phyloP scores from a whole-genome alignment of 805 yeast species.

The Suhomyces sp. region DNA sequence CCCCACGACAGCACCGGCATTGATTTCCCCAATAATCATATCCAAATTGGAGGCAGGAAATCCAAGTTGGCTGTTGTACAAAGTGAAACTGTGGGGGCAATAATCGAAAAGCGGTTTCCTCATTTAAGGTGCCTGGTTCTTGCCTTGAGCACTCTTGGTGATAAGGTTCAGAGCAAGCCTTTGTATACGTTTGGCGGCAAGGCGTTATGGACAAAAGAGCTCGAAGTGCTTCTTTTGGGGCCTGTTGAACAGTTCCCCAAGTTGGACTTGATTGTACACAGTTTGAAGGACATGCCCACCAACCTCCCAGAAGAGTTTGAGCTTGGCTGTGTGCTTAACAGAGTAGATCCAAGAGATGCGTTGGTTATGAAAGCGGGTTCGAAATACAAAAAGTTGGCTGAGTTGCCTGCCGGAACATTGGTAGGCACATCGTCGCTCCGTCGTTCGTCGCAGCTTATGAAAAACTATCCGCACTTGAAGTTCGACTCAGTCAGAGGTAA shows the following conservation, averaged over 20 bases:
- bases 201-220: slow-evolving; percentile 92
- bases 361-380: slow-evolving; percentile 69
- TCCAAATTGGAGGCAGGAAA: slow-evolving; percentile 82
- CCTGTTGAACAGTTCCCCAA: slow-evolving; percentile 60
- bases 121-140: slow-evolving; percentile 68
- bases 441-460: slow-evolving; percentile 85
- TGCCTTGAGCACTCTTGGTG: slow-evolving; percentile 86
- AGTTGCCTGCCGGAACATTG: slow-evolving; percentile 78
- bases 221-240: slow-evolving; percentile 72
- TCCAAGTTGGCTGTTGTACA: slow-evolving; percentile 86
- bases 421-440: slow-evolving; percentile 96
- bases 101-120: slow-evolving; percentile 60
- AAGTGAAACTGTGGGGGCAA: slow-evolving; percentile 65
- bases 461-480: slow-evolving; percentile 68
- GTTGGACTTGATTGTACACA: slow-evolving; percentile 88
- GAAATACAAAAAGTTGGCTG: slow-evolving; percentile 59
- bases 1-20: slow-evolving; percentile 3
- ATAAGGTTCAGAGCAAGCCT: slow-evolving; percentile 79
- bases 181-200: slow-evolving; percentile 95
- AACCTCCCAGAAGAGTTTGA: slow-evolving; percentile 84
- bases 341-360: slow-evolving; percentile 95
- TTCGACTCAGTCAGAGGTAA: slow-evolving; percentile 86
- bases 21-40: slow-evolving; percentile 26
- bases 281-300: slow-evolving; percentile 92
- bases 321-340: slow-evolving; percentile 77